Evolutionary conservation across 768 basidiomycete species (phyloP).

Genomic region (Hemileccinum rubropunctum): DNA sequence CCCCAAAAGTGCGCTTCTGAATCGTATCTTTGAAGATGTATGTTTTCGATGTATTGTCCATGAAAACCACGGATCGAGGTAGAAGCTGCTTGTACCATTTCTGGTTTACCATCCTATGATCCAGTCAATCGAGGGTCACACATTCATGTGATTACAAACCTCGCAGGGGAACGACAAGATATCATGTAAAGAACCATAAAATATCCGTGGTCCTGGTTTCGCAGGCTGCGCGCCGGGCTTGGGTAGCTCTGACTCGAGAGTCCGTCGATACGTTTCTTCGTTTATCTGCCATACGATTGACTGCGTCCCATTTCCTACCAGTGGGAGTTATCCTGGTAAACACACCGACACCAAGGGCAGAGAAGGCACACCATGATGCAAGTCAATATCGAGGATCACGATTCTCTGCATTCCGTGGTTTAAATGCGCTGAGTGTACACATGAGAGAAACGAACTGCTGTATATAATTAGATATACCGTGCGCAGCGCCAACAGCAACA

Average conservation of each 20-base stretch:
- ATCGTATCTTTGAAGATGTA: slow-evolving; percentile 11
- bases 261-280: slow-evolving; percentile 74
- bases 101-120: slow-evolving; percentile 72
- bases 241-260: slow-evolving; percentile 47
- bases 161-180: slow-evolving; percentile 92
- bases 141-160: slow-evolving; percentile 36
- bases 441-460: not conserved
- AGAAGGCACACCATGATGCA: slow-evolving; percentile 25
- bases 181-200: slow-evolving; percentile 94
- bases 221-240: slow-evolving; percentile 21
- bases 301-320: slow-evolving; percentile 89
- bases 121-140: not conserved
- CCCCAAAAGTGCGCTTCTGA: slow-evolving; percentile 10
- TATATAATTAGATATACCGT: slow-evolving; percentile 51
- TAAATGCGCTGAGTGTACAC: slow-evolving; percentile 62
- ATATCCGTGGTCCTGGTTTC: slow-evolving; percentile 58
- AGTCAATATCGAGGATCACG: slow-evolving; percentile 83
- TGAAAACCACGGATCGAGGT: slow-evolving; percentile 12
- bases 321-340: not conserved
- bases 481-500: slow-evolving; percentile 84
- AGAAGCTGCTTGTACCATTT: slow-evolving; percentile 83
- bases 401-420: slow-evolving; percentile 73
- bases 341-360: not conserved
- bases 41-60: slow-evolving; percentile 25
- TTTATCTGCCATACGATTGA: slow-evolving; percentile 90